Conservation (phyloP, 1,284 basidiomycete species). For the Cryptococcus sp. region DNA sequence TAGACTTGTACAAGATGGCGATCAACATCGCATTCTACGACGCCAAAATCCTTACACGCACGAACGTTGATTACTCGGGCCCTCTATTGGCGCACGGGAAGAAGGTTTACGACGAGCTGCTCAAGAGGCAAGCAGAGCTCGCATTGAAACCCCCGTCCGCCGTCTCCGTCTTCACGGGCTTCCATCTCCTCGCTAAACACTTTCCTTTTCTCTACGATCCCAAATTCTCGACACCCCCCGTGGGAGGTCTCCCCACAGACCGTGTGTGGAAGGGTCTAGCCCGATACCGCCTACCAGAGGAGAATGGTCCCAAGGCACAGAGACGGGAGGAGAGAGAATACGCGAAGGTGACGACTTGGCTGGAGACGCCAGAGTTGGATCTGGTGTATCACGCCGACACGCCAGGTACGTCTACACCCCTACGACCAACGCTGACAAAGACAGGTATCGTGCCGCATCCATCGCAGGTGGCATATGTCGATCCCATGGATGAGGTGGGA, state of each 20-base stretch:
- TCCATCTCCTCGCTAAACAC: constrained; percentile 36
- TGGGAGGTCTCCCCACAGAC: constrained; percentile 37
- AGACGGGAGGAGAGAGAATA: constrained; percentile 61
- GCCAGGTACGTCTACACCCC: constrained; percentile 34
- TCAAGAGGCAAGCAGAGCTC: constrained; percentile 52
- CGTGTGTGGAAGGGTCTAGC: constrained; percentile 52
- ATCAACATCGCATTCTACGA: constrained; percentile 67
- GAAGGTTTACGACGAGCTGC: constrained; percentile 59
- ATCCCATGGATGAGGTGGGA: constrained; percentile 62
- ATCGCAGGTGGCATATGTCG: constrained; percentile 51
- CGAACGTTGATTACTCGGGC: constrained; percentile 70
- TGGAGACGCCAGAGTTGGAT: constrained; percentile 72
- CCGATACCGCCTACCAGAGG: constrained; percentile 46
- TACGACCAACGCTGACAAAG: constrained; percentile 7
- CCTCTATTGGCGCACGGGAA: constrained; percentile 65
- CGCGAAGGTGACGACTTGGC: constrained; percentile 74
- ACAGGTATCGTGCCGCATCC: constrained; percentile 45
- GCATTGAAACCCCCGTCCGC: constrained; percentile 35
- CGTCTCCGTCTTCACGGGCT: constrained; percentile 38
- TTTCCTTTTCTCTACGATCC: constrained; percentile 40
- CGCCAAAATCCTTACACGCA: constrained; percentile 63
- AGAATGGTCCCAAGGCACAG: constrained; percentile 11
- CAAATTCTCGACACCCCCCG: constrained; percentile 37
- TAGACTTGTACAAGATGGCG: constrained; percentile 75
- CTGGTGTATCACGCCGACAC: constrained; percentile 78